Percentiles rank a stretch among this genome's conserved stretches.
Evolutionary conservation across 257 asterid species (phyloP).

Genomic region (Coffea eugenioides): DNA sequence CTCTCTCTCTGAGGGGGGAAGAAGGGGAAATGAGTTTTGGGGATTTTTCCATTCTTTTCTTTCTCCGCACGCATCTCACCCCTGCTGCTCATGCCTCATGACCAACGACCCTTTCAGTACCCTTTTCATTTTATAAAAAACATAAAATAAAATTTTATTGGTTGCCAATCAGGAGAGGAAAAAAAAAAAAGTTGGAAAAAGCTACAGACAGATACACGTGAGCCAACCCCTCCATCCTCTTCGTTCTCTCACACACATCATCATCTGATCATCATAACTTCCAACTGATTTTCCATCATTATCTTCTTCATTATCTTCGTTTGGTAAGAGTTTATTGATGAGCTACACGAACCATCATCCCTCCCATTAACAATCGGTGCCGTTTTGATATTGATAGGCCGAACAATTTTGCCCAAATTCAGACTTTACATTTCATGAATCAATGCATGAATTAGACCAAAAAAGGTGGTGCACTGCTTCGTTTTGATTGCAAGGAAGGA

Average conservation of each 20-base stretch:
- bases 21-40: not conserved
- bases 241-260: slow-evolving; percentile 8
- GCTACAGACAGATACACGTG: slow-evolving; percentile 42
- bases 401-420: not conserved
- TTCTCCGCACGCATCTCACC: slow-evolving; percentile 9
- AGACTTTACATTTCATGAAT: not conserved
- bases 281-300: slow-evolving; percentile 27
- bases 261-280: slow-evolving; percentile 22
- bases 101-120: not conserved
- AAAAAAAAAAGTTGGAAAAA: not conserved
- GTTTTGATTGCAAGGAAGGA: not conserved
- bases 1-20: not conserved
- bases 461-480: not conserved
- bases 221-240: slow-evolving; percentile 17
- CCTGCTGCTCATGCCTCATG: not conserved
- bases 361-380: not conserved
- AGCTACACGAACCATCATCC: slow-evolving; percentile 4
- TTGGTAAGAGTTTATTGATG: slow-evolving; percentile 1
- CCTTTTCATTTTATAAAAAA: too few relatives aligned
- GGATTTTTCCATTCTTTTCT: slow-evolving; percentile 7
- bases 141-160: too few relatives aligned
- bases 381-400: not conserved
- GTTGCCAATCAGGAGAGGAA: not conserved
- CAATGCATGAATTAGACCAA: not conserved
- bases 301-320: slow-evolving; percentile 21